These are phyloP conservation scores for Neckera pumila DNA, from an alignment of 225 moss, liverwort and hornwort genomes.

Conservation along the genomic window DNA sequence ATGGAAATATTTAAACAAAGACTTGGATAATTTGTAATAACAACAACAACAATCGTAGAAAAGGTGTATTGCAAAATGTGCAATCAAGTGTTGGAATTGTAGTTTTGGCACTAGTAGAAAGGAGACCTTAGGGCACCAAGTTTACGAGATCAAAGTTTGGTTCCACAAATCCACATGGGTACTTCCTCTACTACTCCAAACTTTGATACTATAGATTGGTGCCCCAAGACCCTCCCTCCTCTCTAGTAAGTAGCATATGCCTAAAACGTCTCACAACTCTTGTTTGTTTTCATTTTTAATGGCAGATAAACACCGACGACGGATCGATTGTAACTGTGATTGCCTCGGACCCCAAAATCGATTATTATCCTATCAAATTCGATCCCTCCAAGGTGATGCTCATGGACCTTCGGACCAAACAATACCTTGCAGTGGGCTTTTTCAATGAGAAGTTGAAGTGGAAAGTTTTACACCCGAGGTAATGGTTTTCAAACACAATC, in stretches of 20 bases:
- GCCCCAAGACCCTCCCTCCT: background rate
- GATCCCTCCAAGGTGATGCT: conserved; percentile 56
- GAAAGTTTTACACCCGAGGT: conserved; percentile 39
- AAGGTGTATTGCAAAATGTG: background rate
- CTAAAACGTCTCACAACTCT: background rate
- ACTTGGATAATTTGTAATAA: background rate
- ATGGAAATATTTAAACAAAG: background rate
- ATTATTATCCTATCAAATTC: conserved; percentile 38
- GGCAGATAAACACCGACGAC: conserved; percentile 65
- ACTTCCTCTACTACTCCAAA: background rate
- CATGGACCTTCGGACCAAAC: conserved; percentile 59
- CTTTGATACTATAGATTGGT: background rate
- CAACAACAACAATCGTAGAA: background rate
- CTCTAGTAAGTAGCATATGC: background rate
- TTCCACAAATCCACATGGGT: background rate
- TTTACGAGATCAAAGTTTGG: background rate
- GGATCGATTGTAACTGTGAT: conserved; percentile 49
- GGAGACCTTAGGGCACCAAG: background rate
- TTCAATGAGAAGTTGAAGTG: conserved; percentile 46
- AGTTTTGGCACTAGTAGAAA: background rate
- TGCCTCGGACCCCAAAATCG: conserved; percentile 55
- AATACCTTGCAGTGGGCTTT: conserved; percentile 63
- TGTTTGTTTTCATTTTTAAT: background rate
- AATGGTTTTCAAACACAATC: background rate
- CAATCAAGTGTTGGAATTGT: background rate